Base-by-base conservation (phyloP, 169 alveolate species). In the Sarcocystis neurona region DNA sequence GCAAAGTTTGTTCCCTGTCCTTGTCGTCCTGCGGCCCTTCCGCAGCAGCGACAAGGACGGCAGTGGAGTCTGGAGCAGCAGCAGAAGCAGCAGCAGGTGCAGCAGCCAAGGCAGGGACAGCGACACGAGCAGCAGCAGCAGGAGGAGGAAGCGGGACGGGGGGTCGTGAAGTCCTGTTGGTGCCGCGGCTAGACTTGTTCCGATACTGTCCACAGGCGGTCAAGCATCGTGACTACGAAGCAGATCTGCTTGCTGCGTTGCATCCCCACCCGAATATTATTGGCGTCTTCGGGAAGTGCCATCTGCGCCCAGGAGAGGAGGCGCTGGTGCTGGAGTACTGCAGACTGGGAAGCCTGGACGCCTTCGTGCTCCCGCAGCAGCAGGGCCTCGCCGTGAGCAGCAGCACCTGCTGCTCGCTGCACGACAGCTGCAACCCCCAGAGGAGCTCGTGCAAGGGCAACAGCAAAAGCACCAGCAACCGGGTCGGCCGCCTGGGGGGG, bases 201-300 rank as follows among this genome's bases (percentile, higher is more conserved):
- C 74, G 87, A 32, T 79, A 79, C 87, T 79, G 75, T 44, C 87
- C 87, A 12, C 70, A 34, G 87, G 56, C 87, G 0, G 44, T 79
- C 58, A 79, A 79, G 75, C 87, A 79, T 39, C 87, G 87, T 47
- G 87, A 79, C 87, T 53, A 44, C 47, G 87, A 79, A 46, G 87
- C 87, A 15, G 87, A 79, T 50, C 47, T 79, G n/a, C 87, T 79
- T n/a, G 48, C 53, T 15, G 74, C 74, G 0, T 50, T 79, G 23
- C 87, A 79, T n/a, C 75, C 87, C 56, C 87, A 79, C 50, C 74
- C 87, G 20, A 79, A 79, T 47, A 53, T 79, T 23, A 53, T 79
- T 5, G 2, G 37, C 20, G 60, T 79, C 23, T 79, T 30, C 53
- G 87, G 87, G 37, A 41, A 46, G 44, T 79, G 87, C 63, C 63